Evolutionary conservation across 75 land plant genomes (phyloP).

Genomic region (Pinus tabuliformis): DNA sequence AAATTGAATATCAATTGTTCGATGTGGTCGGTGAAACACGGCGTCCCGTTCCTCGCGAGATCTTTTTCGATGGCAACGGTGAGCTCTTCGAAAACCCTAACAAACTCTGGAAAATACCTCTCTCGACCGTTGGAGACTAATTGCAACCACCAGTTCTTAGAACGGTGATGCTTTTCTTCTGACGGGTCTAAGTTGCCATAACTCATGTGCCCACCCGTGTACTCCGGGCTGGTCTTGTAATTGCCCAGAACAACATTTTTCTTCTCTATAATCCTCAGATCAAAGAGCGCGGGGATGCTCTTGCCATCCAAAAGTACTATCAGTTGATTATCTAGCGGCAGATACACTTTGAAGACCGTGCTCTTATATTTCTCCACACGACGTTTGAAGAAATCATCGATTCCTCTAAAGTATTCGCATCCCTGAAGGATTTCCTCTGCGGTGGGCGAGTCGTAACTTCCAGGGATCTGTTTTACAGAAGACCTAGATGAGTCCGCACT

Average conservation of each 20-base stretch:
- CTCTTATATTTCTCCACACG: constrained; percentile 39
- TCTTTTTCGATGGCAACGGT: neutral
- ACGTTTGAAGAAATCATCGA: constrained; percentile 13
- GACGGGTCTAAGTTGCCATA: constrained; percentile 21
- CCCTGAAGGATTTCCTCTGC: constrained; percentile 21
- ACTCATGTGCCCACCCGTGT: constrained; percentile 13
- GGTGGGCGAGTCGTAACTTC: constrained; percentile 36
- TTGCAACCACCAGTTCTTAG: constrained; percentile 10
- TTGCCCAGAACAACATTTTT: constrained; percentile 21
- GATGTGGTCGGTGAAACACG: neutral
- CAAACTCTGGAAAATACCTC: constrained; percentile 10
- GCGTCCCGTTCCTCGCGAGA: neutral
- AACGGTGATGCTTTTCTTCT: constrained; percentile 19
- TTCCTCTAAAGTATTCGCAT: constrained; percentile 11
- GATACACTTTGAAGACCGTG: constrained; percentile 33
- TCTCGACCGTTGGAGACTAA: neutral
- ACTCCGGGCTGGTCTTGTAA: constrained; percentile 15
- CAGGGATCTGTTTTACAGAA: constrained; percentile 21
- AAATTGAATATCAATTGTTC: constrained; percentile 20
- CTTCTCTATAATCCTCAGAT: constrained; percentile 20
- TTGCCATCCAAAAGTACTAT: constrained; percentile 25
- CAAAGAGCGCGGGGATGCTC: constrained; percentile 35
- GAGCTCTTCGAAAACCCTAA: neutral
- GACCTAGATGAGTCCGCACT: neutral
- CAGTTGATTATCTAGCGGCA: constrained; percentile 17